Base-by-base conservation (phyloP, 176 grass and related monocot species). In the Eragrostis curvula region DNA sequence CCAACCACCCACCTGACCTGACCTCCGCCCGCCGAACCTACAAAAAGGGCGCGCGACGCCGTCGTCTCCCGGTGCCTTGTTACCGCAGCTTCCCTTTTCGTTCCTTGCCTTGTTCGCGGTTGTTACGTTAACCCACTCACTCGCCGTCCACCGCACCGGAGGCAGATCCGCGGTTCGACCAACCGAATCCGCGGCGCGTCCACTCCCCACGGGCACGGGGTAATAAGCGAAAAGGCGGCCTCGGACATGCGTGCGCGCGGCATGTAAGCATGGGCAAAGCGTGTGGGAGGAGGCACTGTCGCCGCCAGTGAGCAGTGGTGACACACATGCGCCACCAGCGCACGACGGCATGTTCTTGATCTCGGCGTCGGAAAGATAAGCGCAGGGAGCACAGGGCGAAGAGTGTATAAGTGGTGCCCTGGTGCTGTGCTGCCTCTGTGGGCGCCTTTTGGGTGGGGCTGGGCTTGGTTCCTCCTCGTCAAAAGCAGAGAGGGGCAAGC, bases 401-500 rank as follows among this genome's bases (percentile, higher is more conserved):
- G 49, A 5, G 11, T 0, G 14, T 15, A 53, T n/a, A n/a, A n/a
- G n/a, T n/a, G n/a, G n/a, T n/a, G n/a, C n/a, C n/a, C n/a, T n/a
- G n/a, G n/a, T n/a, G n/a, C n/a, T n/a, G 65, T 82, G 79, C 45
- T 20, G 46, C 59, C 55, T 13, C 49, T 79, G 86, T 84, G 50
- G 32, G 67, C 3, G 18, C 68, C 87, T 89, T 85, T 85, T 67
- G 61, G 9, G 76, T 75, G 87, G 76, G 76, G 41, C 64, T 48
- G 1, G n/a, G 15, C 67, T 74, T 59, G 46, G n/a, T n/a, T n/a
- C n/a, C 78, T 60, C 10, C 36, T 43, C 64, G 77, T 75, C 52
- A 6, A 87, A 87, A 43, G 78, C 78, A 42, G 67, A 41, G 76
- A 12, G 28, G 10, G 29, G 13, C 5, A 7, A 15, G n/a, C 69